These are phyloP conservation scores for Penicillium verhagenii DNA, from an alignment of 495 filamentous ascomycete genomes.

Conservation along the genomic window DNA sequence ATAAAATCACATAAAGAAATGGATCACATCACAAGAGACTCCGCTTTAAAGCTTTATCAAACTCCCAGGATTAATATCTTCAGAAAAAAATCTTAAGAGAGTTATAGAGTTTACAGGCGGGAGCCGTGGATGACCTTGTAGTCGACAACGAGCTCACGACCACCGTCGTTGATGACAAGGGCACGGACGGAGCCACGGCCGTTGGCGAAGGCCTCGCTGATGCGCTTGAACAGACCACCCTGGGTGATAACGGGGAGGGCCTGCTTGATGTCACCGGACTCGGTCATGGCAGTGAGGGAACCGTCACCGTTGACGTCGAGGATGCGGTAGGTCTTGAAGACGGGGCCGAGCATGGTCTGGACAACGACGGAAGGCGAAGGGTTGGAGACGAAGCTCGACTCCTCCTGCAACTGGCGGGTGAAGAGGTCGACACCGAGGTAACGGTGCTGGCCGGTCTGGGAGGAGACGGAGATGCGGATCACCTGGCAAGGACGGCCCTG, in stretches of 20 bases:
- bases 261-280: conserved; percentile 97
- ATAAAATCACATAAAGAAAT: conserved; percentile 4
- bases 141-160: conserved; percentile 94
- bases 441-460: conserved; percentile 97
- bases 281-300: conserved; percentile 76
- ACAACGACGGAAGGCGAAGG: conserved; percentile 93
- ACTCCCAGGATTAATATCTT: conserved; percentile 1
- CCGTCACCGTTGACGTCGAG: conserved; percentile 93
- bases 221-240: conserved; percentile 77
- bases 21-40: conserved; percentile 10
- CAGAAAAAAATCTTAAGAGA: conserved; percentile 1
- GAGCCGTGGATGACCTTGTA: conserved; percentile 94
- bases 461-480: conserved; percentile 97
- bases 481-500: conserved; percentile 99
- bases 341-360: conserved; percentile 98
- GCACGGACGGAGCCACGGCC: conserved; percentile 92
- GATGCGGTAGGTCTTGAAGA: conserved; percentile 99
- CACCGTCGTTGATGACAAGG: conserved; percentile 92
- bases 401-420: conserved; percentile 99
- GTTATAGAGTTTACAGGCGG: conserved; percentile 54
- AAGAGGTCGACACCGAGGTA: conserved; percentile 99
- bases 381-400: conserved; percentile 97
- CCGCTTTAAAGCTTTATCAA: not conserved
- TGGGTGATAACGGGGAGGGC: conserved; percentile 89
- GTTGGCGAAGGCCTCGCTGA: conserved; percentile 82